Conservation (phyloP, 495 filamentous ascomycete species). For the Aspergillus homomorphus region DNA sequence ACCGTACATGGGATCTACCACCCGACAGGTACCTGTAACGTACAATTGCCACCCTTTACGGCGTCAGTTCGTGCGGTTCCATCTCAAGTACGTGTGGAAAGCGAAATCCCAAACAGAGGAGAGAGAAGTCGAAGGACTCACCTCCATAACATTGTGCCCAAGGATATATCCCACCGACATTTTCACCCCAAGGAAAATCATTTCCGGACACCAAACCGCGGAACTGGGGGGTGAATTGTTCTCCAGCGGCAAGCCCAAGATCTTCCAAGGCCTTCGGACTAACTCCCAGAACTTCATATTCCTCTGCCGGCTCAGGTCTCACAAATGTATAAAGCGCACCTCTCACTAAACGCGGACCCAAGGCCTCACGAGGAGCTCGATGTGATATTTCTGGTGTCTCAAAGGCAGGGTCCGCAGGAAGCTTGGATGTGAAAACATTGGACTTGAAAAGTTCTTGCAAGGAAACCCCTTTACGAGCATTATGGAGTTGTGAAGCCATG, state of each 20-base stretch:
- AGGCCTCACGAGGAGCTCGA: conserved; percentile 67
- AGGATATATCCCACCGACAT: conserved; percentile 74
- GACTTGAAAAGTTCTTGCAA: conserved; percentile 79
- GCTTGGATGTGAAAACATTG: conserved; percentile 73
- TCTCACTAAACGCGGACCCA: conserved; percentile 81
- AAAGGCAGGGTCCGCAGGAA: conserved; percentile 75
- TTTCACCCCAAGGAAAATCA: conserved; percentile 58
- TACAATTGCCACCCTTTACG: conserved; percentile 56
- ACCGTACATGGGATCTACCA: background rate
- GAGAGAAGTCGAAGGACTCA: conserved; percentile 15
- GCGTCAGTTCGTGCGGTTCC: conserved; percentile 5
- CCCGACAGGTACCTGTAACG: conserved; percentile 6
- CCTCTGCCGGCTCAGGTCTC: conserved; percentile 65
- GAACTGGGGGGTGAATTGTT: conserved; percentile 73
- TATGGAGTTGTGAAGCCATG: conserved; percentile 56
- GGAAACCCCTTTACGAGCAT: conserved; percentile 32
- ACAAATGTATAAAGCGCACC: conserved; percentile 88
- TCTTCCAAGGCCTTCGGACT: conserved; percentile 74
- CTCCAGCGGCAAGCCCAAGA: conserved; percentile 64
- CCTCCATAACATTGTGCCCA: conserved; percentile 99
- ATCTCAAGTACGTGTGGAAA: background rate
- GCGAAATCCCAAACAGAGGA: background rate
- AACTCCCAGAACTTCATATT: conserved; percentile 75
- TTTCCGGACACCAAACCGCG: conserved; percentile 75
- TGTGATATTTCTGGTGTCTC: conserved; percentile 78